These are phyloP conservation scores for Candida tallmaniae DNA, from an alignment of 805 yeast species.

Conservation along the genomic window DNA sequence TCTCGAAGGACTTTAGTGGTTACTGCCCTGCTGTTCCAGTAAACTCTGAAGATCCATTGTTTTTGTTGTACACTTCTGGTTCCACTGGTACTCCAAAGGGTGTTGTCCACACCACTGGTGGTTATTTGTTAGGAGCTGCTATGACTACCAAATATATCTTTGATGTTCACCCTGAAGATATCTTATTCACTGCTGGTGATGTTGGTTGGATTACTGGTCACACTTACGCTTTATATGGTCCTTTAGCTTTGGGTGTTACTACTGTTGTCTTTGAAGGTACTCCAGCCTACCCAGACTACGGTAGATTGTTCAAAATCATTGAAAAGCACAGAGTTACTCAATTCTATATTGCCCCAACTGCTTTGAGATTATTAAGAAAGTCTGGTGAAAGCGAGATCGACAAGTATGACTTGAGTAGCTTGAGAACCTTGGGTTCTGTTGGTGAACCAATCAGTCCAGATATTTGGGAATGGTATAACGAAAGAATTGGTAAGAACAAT, in stretches of 20 bases:
- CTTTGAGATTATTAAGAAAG: conserved; percentile 68
- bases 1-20: conserved; percentile 58
- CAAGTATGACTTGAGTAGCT: conserved; percentile 56
- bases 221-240: conserved; percentile 79
- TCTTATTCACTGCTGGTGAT: conserved; percentile 83
- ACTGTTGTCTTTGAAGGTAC: conserved; percentile 83
- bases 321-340: conserved; percentile 69
- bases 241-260: conserved; percentile 70
- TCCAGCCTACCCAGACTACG: conserved; percentile 77
- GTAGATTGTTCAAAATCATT: conserved; percentile 77
- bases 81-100: conserved; percentile 90
- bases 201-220: conserved; percentile 93
- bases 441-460: conserved; percentile 87
- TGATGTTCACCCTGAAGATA: conserved; percentile 71
- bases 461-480: conserved; percentile 84
- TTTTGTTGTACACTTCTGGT: conserved; percentile 79
- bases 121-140: conserved; percentile 70
- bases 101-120: conserved; percentile 77
- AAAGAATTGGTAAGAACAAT: conserved; percentile 63
- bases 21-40: conserved; percentile 74
- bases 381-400: conserved; percentile 64
- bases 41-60: conserved; percentile 75
- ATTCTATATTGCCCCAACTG: conserved; percentile 83
- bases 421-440: conserved; percentile 74
- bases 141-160: conserved; percentile 71